Evolutionary conservation across 2,329 filamentous ascomycete genomes (phyloP), one percentile per base, ranked within the genome.

Genomic region (Penicillium sp.): DNA sequence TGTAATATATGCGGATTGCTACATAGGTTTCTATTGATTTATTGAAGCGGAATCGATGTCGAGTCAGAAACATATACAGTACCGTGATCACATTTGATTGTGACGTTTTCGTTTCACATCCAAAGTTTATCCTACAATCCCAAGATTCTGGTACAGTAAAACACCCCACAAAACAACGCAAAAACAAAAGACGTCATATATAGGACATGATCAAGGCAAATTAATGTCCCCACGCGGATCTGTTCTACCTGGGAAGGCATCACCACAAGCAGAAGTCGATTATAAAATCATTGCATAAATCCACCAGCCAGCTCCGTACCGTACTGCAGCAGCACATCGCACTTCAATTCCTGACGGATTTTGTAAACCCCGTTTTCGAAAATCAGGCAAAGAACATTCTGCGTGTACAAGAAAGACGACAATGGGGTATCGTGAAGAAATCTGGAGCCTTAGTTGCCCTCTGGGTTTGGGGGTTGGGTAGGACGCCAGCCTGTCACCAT

Each of bases 401-500:
- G 54, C 52, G 52, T 50, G 50, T 44, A 50, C 45, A 33, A 56
- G 50, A 44, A 43, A 53, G 35, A 54, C 45, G 44, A 31, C 42
- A 53, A 55, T 51, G 52, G 57, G 57, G 54, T 58, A 57, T 43
- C 39, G 39, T 46, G 47, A 53, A 27, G 29, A 35, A 37, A 27
- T 47, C 25, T 55, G 39, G 27, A 37, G 39, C 50, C 44, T 53
- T 64, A 63, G 37, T 65, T 58, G 50, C 61, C 65, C 45, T 67
- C 61, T 25, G 64, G 62, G 45, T 54, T 57, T 8, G 55, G 64
- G 47, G 54, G 57, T 53, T 59, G 59, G 55, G 56, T 57, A 48
- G 60, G 59, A 33, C 68, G 66, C 66, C 65, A 70, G 63, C 68
- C 62, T 67, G 56, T 56, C 54, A 58, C 55, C 57, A 54, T 54